Evolutionary conservation across 192 early-diverging fungal genomes (phyloP).

Genomic region (Backusella macrospora): DNA sequence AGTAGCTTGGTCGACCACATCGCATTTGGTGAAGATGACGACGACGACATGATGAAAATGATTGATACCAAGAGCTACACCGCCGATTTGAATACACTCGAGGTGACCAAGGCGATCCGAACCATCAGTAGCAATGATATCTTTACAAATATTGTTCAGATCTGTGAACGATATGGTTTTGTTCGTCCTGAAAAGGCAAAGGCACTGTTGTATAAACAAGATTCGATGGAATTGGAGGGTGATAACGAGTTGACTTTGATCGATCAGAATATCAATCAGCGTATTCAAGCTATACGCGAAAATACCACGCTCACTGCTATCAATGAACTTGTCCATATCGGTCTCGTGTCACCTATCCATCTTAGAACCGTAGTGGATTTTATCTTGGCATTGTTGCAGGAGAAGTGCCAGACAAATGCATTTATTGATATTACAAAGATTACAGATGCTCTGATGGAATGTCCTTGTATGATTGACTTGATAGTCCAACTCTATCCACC

Average conservation of each 20-base stretch:
- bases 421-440: slow-evolving; percentile 29
- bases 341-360: slow-evolving; percentile 32
- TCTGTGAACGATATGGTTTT: slow-evolving; percentile 23
- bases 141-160: slow-evolving; percentile 34
- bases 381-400: slow-evolving; percentile 33
- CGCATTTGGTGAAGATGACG: slow-evolving; percentile 6
- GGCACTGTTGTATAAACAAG: slow-evolving; percentile 1
- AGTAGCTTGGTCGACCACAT: slow-evolving; percentile 19
- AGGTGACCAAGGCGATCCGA: slow-evolving; percentile 31
- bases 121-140: slow-evolving; percentile 30
- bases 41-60: slow-evolving; percentile 32
- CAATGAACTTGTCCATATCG: slow-evolving; percentile 32
- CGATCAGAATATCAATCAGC: slow-evolving; percentile 35
- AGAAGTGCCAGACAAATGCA: slow-evolving; percentile 18
- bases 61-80: slow-evolving; percentile 25
- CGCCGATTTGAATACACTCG: slow-evolving; percentile 24
- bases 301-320: slow-evolving; percentile 17
- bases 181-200: slow-evolving; percentile 23
- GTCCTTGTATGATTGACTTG: slow-evolving; percentile 37
- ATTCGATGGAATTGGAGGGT: not conserved
- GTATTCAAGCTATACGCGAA: slow-evolving; percentile 25
- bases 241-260: not conserved
- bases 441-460: slow-evolving; percentile 29
- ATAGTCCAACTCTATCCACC: slow-evolving; percentile 39
- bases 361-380: slow-evolving; percentile 30